Evolutionary conservation across 345 rosid genomes (phyloP).

Genomic region (Gossypium stocksii): DNA sequence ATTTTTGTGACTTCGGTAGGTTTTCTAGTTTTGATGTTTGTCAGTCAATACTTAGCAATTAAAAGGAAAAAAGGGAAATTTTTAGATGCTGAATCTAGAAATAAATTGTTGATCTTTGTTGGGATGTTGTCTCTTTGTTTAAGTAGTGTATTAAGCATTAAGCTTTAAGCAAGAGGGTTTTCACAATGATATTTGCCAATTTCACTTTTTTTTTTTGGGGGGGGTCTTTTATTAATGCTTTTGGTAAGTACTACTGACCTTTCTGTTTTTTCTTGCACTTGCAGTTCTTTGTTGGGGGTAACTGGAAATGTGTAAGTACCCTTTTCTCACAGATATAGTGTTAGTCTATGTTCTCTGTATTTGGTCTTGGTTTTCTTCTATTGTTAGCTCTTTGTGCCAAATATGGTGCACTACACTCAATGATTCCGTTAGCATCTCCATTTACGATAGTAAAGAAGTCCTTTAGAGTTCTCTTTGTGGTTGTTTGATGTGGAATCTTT

Average conservation of each 20-base stretch:
- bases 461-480: background rate
- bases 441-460: too few relatives aligned
- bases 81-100: background rate
- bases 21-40: background rate
- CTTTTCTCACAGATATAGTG: background rate
- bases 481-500: background rate
- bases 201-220: background rate
- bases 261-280: slow-evolving; percentile 12
- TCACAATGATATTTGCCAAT: background rate
- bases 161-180: background rate
- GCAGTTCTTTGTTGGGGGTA: slow-evolving; percentile 99
- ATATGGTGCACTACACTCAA: background rate
- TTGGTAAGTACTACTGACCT: background rate
- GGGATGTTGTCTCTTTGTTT: background rate
- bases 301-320: slow-evolving; percentile 97
- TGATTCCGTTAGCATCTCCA: background rate
- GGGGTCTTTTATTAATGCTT: background rate
- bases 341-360: background rate
- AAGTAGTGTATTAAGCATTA: background rate
- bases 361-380: background rate
- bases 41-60: background rate
- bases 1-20: background rate
- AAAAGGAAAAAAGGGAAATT: too few relatives aligned
- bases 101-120: background rate
- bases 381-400: background rate